Percentiles rank a stretch among this genome's conserved stretches.
Conservation (phyloP, 257 asterid species). For the Anisodus tanguticus region DNA sequence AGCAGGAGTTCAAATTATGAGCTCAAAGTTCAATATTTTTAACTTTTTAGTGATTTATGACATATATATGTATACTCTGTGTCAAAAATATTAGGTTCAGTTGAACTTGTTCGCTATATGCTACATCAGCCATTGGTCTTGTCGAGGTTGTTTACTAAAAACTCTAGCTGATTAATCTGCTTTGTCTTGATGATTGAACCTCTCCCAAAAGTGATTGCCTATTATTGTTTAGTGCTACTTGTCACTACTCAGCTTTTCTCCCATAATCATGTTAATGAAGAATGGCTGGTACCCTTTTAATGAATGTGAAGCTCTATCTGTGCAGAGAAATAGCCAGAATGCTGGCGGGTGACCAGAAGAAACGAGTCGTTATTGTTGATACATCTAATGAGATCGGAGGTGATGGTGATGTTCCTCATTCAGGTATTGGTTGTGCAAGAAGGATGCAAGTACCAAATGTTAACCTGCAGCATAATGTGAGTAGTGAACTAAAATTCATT, state of each 20-base stretch:
- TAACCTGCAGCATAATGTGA: constrained; percentile 90
- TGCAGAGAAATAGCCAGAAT: constrained; percentile 92
- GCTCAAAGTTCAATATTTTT: too few species aligned
- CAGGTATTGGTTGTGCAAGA: constrained; percentile 97
- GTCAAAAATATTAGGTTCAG: too few species aligned
- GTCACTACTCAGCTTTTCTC: not conserved
- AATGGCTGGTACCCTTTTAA: not conserved
- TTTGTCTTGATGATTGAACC: too few species aligned
- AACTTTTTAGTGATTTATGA: too few species aligned
- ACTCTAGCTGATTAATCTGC: too few species aligned
- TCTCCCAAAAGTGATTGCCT: not conserved
- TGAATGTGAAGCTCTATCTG: constrained; percentile 18
- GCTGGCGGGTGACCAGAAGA: constrained; percentile 86
- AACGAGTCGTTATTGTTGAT: constrained; percentile 94
- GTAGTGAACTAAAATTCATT: constrained; percentile 35
- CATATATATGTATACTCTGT: too few species aligned
- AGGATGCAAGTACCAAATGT: constrained; percentile 99
- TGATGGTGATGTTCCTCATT: constrained; percentile 96
- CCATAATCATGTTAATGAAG: not conserved
- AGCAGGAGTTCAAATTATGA: too few species aligned
- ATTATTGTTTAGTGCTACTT: not conserved
- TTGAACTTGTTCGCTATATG: too few species aligned
- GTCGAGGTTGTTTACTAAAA: too few species aligned
- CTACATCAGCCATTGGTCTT: too few species aligned
- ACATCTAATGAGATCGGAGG: constrained; percentile 99